Base-by-base conservation (phyloP, 2,329 filamentous ascomycete species). In the Fusarium sambucinum region DNA sequence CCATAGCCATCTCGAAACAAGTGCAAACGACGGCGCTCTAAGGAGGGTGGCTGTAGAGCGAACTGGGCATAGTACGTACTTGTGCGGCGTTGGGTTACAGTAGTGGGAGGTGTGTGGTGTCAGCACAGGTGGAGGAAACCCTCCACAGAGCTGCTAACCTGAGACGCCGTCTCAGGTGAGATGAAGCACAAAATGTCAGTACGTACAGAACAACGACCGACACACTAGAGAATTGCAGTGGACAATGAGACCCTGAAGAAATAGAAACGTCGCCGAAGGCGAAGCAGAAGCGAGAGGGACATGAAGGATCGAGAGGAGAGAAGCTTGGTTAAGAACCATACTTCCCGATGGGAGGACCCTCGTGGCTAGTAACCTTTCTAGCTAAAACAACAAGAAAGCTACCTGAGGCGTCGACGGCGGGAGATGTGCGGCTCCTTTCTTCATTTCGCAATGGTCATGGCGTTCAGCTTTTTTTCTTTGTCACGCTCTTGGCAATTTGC, bases 91-190 rank as follows among this genome's bases (percentile, higher is more conserved):
- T 51, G 51, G 12, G 56, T 66, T 53, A 56, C 59, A 66, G 48
- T 59, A 64, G 64, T 42, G 58, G 40, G 40, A 71, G 58, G 56
- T 62, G 59, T 66, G 65, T 60, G 63, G 69, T 69, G 63, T 60
- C 59, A 71, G 65, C 56, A 57, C 58, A 66, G 60, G 71, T 65
- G 69, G 62, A 66, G 69, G 66, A 59, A 56, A 56, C 65, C 55
- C 69, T 70, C 65, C 65, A 71, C 59, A 50, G 64, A 37, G 40
- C 56, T 59, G 50, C 63, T 69, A 69, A 77, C 76, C 76, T 78
- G 76, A 78, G 76, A 78, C 76, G 52, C 2, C 56, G 76, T 78
- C 76, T 78, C 76, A 78, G 76, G 76, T 78, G 71, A 75, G 67
- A 59, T 73, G 63, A 72, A 66, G 41, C 14, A 46, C 30, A 29